phyloP scores from a whole-genome alignment of 768 basidiomycete genomes.

The Serendipita sp. region DNA sequence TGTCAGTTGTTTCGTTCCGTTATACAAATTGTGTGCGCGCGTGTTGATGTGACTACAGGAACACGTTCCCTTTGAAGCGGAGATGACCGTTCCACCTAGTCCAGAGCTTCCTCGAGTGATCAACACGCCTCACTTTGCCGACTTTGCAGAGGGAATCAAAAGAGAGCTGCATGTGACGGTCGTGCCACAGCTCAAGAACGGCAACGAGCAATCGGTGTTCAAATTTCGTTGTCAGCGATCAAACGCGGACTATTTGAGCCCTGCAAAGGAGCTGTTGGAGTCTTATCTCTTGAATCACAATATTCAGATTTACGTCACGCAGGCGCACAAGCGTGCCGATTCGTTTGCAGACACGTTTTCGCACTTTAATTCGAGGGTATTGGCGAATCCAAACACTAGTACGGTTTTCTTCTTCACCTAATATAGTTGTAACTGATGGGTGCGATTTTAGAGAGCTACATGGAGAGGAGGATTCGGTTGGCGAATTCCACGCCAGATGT shows the following conservation, averaged over 20 bases:
- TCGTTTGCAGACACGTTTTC: slow-evolving; percentile 92
- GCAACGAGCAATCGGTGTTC: slow-evolving; percentile 51
- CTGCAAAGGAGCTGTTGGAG: slow-evolving; percentile 83
- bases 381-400: slow-evolving; percentile 62
- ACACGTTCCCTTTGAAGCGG: slow-evolving; percentile 91
- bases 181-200: slow-evolving; percentile 55
- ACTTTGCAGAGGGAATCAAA: slow-evolving; percentile 81
- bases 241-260: slow-evolving; percentile 82
- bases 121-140: slow-evolving; percentile 62
- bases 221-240: slow-evolving; percentile 91
- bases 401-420: slow-evolving; percentile 10
- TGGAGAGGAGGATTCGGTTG: slow-evolving; percentile 58
- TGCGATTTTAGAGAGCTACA: slow-evolving; percentile 57
- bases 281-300: slow-evolving; percentile 76
- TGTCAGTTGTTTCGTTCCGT: slow-evolving; percentile 27
- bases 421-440: slow-evolving; percentile 34
- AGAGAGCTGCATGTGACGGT: slow-evolving; percentile 88
- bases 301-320: slow-evolving; percentile 64
- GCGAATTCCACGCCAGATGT: slow-evolving; percentile 89
- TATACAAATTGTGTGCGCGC: neutral
- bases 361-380: slow-evolving; percentile 88
- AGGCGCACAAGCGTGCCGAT: slow-evolving; percentile 64
- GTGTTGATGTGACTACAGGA: slow-evolving; percentile 34
- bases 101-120: slow-evolving; percentile 62
- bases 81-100: slow-evolving; percentile 77